These are phyloP conservation scores for Alternaria incomplexa DNA, from an alignment of 2,329 filamentous ascomycete genomes.

Conservation along the genomic window DNA sequence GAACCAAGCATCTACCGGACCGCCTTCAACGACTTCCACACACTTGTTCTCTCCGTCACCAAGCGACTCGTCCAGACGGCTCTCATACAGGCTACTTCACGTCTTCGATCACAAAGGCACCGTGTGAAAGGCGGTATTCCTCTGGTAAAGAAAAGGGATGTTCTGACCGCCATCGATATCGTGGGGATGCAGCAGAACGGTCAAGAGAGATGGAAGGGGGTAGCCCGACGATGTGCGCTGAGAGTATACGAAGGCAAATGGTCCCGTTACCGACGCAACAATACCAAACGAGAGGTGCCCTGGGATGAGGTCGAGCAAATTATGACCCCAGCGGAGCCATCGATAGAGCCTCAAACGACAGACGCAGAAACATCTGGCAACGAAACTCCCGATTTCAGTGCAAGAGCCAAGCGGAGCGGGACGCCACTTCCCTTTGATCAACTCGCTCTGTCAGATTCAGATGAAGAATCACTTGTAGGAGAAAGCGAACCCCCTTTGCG, in stretches of 20 bases:
- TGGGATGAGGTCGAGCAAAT: slow-evolving; percentile 50
- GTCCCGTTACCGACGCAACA: slow-evolving; percentile 3
- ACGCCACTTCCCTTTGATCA: slow-evolving; percentile 35
- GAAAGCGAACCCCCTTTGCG: neutral
- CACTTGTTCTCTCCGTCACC: slow-evolving; percentile 70
- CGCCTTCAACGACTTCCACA: slow-evolving; percentile 77
- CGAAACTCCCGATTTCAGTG: slow-evolving; percentile 20
- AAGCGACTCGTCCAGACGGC: slow-evolving; percentile 72
- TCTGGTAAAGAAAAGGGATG: slow-evolving; percentile 56
- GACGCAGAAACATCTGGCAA: slow-evolving; percentile 33
- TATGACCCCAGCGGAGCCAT: slow-evolving; percentile 15
- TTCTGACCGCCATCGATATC: slow-evolving; percentile 61
- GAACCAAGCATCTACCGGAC: slow-evolving; percentile 75
- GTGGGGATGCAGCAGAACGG: slow-evolving; percentile 58
- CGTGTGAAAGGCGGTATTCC: slow-evolving; percentile 37
- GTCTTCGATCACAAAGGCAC: slow-evolving; percentile 61
- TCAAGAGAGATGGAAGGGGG: slow-evolving; percentile 58
- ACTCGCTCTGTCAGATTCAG: slow-evolving; percentile 16
- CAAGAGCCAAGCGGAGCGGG: slow-evolving; percentile 30
- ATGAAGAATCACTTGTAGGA: slow-evolving; percentile 7
- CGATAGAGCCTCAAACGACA: slow-evolving; percentile 35
- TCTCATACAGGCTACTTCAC: slow-evolving; percentile 72
- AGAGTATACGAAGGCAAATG: slow-evolving; percentile 50
- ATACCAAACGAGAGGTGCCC: slow-evolving; percentile 49
- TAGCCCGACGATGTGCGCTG: slow-evolving; percentile 60